Evolutionary conservation across 2,329 filamentous ascomycete genomes (phyloP), one percentile per base, ranked within the genome.

Genomic region (Albifimbria verrucaria): DNA sequence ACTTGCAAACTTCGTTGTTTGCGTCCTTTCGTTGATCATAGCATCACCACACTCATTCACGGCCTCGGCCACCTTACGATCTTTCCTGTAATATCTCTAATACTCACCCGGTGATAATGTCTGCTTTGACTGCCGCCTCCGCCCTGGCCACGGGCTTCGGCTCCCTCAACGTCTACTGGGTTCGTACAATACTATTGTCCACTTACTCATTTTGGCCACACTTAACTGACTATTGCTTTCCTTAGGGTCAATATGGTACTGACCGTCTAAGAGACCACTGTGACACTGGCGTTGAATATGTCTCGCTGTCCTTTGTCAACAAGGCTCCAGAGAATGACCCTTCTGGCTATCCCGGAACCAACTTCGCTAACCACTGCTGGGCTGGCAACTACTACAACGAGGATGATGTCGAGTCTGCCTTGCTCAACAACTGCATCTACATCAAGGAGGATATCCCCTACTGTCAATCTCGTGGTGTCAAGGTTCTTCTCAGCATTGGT

Each of bases 401-500:
- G 2, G 50, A 61, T 2, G 62, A 64, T 23, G 23, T 54, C 6
- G 18, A 50, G 17, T 68, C 71, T 11, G 55, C 65, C 15, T 65
- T 75, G 21, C 63, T 72, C 50, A 64, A 57, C 51, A 59, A 70
- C 50, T 77, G 74, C 56, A 48, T 61, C 5, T 52, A 51, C 7
- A 68, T 77, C 41, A 67, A 71, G 57, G 50, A 64, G 26, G 72
- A 75, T 51, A 74, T 76, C 50, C 59, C 67, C 23, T 69, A 71
- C 59, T 77, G 75, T 63, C 70, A 75, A 60, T 46, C 57, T 22
- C 66, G 63, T 48, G 72, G 72, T 52, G 70, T 75, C 56, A 77
- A 77, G 65, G 61, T 77, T 36, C 60, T 77, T 32, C 61, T 77
- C 18, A 70, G 71, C 58, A 70, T 77, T 25, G 74, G 73, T 7